Evolutionary conservation across 352 stramenopile genomes (phyloP).

Genomic region (Pythium grandisporangium): DNA sequence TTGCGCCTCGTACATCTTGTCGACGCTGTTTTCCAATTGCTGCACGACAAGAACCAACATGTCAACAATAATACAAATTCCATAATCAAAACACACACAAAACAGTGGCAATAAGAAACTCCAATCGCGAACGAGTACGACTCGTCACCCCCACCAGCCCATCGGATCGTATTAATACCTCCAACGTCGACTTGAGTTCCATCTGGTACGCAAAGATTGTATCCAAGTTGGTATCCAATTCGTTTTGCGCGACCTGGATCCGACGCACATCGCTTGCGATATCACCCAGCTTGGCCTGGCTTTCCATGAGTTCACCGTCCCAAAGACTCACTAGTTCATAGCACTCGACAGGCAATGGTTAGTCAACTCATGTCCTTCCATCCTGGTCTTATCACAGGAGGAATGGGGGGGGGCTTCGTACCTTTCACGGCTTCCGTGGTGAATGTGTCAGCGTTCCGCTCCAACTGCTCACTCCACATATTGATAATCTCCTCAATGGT

Average conservation of each 20-base stretch:
- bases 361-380: not conserved
- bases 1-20: conserved; percentile 86
- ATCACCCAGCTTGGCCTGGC: conserved; percentile 77
- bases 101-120: no score
- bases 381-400: no score
- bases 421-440: conserved; percentile 84
- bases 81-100: no score
- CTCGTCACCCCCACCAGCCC: no score
- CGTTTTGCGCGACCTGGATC: conserved; percentile 81
- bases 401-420: no score
- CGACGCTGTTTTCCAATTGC: conserved; percentile 83
- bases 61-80: conserved; percentile 1
- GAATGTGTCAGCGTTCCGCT: conserved; percentile 79
- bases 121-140: no score
- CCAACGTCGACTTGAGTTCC: conserved; percentile 82
- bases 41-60: conserved; percentile 7
- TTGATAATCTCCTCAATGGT: conserved; percentile 89
- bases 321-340: conserved; percentile 61
- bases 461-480: conserved; percentile 83
- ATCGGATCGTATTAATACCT: conserved; percentile 28
- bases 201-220: conserved; percentile 87
- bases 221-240: conserved; percentile 79
- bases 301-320: conserved; percentile 81
- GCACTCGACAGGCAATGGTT: not conserved
- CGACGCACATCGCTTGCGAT: conserved; percentile 74